Evolutionary conservation across 257 asterid species (phyloP).

Genomic region (Gentiana macrophylla): DNA sequence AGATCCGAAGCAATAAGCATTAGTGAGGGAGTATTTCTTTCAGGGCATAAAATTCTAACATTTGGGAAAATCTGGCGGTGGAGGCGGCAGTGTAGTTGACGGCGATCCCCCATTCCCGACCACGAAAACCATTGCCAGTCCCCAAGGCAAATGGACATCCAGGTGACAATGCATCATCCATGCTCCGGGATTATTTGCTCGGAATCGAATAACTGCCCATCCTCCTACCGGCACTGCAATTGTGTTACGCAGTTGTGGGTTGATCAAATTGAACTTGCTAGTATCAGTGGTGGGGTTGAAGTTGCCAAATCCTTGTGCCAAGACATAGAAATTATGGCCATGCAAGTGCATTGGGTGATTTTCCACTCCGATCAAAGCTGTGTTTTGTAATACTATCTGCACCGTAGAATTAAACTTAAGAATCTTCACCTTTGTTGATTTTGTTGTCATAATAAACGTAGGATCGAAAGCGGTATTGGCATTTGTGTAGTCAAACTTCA

Average conservation of each 20-base stretch:
- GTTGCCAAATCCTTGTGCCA: slow-evolving; percentile 63
- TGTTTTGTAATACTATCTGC: slow-evolving; percentile 52
- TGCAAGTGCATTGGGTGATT: slow-evolving; percentile 61
- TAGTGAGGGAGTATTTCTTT: too few relatives aligned
- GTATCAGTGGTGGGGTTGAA: slow-evolving; percentile 38
- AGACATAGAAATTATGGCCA: slow-evolving; percentile 56
- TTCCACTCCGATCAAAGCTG: slow-evolving; percentile 49
- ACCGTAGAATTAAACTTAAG: slow-evolving; percentile 39
- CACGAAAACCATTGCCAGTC: slow-evolving; percentile 50
- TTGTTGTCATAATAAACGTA: not conserved
- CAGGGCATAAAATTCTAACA: slow-evolving; percentile 14
- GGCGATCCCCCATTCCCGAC: slow-evolving; percentile 52
- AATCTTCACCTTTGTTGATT: slow-evolving; percentile 44
- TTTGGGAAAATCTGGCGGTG: slow-evolving; percentile 67
- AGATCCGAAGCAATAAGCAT: too few relatives aligned
- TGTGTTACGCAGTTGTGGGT: slow-evolving; percentile 53
- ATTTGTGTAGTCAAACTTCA: slow-evolving; percentile 42
- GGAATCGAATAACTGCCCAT: slow-evolving; percentile 54
- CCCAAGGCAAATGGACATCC: slow-evolving; percentile 61
- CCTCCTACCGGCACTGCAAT: slow-evolving; percentile 60
- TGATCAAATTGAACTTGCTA: slow-evolving; percentile 39
- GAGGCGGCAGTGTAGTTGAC: slow-evolving; percentile 45
- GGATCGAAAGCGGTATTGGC: slow-evolving; percentile 50
- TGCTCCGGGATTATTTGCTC: slow-evolving; percentile 69
- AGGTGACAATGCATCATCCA: slow-evolving; percentile 79